Percentiles rank a stretch among this genome's conserved stretches.
These are phyloP conservation scores for Phytophthora melonis DNA, from an alignment of 352 stramenopile genomes.

Conservation along the genomic window DNA sequence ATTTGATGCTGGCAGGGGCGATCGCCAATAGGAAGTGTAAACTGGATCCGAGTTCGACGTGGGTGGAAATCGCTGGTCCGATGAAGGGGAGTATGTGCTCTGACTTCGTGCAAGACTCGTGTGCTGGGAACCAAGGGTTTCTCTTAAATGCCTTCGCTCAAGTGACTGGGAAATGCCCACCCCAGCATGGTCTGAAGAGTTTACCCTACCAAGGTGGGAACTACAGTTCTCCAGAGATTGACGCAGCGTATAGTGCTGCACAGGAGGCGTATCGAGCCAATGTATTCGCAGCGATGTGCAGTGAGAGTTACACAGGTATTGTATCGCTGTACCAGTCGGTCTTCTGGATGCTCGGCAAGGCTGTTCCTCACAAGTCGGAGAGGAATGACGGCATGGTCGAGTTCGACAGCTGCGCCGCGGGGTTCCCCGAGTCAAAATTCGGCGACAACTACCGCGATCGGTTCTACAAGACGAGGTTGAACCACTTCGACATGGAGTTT, in stretches of 20 bases:
- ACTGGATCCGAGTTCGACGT: conserved; percentile 38
- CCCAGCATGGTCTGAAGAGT: conserved; percentile 7
- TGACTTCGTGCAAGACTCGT: conserved; percentile 44
- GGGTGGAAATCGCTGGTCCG: conserved; percentile 43
- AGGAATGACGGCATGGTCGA: conserved; percentile 50
- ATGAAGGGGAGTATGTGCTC: conserved; percentile 52
- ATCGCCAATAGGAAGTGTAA: conserved; percentile 48
- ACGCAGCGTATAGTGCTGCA: conserved; percentile 31
- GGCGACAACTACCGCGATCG: conserved; percentile 34
- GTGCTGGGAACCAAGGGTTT: conserved; percentile 24
- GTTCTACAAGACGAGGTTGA: conserved; percentile 65
- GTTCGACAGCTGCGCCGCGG: conserved; percentile 50
- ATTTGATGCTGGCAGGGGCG: conserved; percentile 38
- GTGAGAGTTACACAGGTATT: conserved; percentile 22
- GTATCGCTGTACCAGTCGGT: conserved; percentile 26
- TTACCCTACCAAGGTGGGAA: conserved; percentile 35
- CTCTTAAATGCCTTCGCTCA: conserved; percentile 14
- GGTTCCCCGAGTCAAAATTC: conserved; percentile 38
- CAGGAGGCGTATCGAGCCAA: conserved; percentile 32
- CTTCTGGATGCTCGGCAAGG: conserved; percentile 21
- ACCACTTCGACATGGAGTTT: conserved; percentile 11
- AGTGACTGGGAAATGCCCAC: conserved; percentile 43
- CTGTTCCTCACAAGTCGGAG: conserved; percentile 38
- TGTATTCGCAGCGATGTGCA: conserved; percentile 42
- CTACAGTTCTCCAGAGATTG: conserved; percentile 20